Evolutionary conservation across 495 filamentous ascomycete species (phyloP), one percentile per base, ranked within the genome.

Genomic region (Thermothielavioides terrestris): DNA sequence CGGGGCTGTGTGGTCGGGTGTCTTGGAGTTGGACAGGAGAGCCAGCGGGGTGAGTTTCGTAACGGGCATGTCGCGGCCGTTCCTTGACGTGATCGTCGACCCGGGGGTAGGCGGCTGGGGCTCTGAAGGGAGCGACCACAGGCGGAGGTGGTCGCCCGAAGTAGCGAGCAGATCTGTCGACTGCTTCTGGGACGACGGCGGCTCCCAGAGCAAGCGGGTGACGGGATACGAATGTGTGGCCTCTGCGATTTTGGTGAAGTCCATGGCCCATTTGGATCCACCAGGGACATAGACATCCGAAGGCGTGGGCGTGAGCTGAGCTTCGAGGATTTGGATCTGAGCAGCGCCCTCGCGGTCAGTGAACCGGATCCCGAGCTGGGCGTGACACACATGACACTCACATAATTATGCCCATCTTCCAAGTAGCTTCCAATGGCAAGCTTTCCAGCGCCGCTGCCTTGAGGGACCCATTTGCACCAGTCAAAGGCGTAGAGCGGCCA

Each of bases 401-500:
- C 90, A 73, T 88, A 97, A 58, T 99, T 99, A 62, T 97, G 94
- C 9, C 88, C 89, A 67, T 99, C 92, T 69, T 99, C 92, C 43
- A 96, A 66, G 59, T 96, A 97, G 71, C 94, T 97, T 49, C 91
- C 92, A 39, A 97, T 74, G 3, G 92, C 92, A 56, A 99, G 77
- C 61, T 96, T 97, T 20, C 92, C 92, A 9, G 87, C 88, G 34
- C 83, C 78, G 43, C 82, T 81, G 26, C 78, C 79, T 31, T 83
- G 78, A 2, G 90, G 80, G n/a, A 84, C 78, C 94, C 94, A 99
- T 69, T 97, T 97, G 68, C 92, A 99, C 94, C 94, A 99, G 72
- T 99, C 94, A 54, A 94, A 86, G 8, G 94, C 90, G 66, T 95
- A 97, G 32, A 94, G 83, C 31, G 88, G 83, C 88, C 92, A 99